Evolutionary conservation across 257 asterid species (phyloP).

Genomic region (Nicotiana obtusifolia): DNA sequence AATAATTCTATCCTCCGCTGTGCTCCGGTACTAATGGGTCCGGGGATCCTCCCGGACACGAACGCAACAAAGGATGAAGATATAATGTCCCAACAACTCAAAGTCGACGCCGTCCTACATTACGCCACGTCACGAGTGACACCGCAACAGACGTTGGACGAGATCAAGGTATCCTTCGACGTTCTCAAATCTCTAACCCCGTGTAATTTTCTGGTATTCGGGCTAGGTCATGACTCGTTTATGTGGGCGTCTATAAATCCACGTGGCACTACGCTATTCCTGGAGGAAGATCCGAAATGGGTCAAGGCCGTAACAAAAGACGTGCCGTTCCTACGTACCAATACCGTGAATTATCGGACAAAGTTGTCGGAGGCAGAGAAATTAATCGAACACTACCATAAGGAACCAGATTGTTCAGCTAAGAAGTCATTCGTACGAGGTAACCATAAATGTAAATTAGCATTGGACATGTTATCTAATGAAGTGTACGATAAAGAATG

Average conservation of each 20-base stretch:
- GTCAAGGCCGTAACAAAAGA: conserved; percentile 42
- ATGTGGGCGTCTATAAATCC: conserved; percentile 81
- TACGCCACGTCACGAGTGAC: conserved; percentile 50
- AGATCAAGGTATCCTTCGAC: conserved; percentile 37
- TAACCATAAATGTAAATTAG: conserved; percentile 59
- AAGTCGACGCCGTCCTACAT: conserved; percentile 42
- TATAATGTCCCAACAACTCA: conserved; percentile 9
- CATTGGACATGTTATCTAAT: conserved; percentile 56
- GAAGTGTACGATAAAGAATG: conserved; percentile 73
- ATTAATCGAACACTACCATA: conserved; percentile 28
- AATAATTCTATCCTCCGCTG: neutral
- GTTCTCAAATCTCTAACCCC: conserved; percentile 37
- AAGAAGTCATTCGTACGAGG: conserved; percentile 50
- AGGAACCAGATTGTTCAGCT: conserved; percentile 54
- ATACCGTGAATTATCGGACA: conserved; percentile 56
- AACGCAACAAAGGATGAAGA: neutral
- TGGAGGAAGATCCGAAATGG: conserved; percentile 84
- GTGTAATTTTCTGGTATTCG: conserved; percentile 72
- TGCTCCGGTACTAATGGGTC: neutral
- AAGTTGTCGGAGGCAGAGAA: conserved; percentile 55
- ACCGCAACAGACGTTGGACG: conserved; percentile 49
- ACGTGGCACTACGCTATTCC: conserved; percentile 67
- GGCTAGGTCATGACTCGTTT: conserved; percentile 76
- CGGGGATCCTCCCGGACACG: neutral
- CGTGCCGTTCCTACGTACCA: conserved; percentile 49